Evolutionary conservation across 2,329 filamentous ascomycete genomes (phyloP).

Genomic region (Colletotrichum neosansevieriae): DNA sequence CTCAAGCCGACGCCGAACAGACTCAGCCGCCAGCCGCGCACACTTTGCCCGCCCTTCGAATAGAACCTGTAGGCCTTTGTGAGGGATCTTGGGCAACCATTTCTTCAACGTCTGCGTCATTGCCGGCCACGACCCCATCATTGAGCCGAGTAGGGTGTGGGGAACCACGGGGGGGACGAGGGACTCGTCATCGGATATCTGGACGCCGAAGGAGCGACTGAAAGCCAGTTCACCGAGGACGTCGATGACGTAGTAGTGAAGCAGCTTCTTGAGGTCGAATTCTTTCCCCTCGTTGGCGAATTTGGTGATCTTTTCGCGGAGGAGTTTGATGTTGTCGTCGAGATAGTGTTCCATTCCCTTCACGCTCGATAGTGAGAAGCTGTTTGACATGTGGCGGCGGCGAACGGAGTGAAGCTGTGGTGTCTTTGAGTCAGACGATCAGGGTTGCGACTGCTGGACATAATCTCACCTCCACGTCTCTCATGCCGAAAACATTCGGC

Average conservation of each 20-base stretch:
- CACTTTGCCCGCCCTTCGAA: constrained; percentile 44
- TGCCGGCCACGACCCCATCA: constrained; percentile 46
- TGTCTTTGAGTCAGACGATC: accelerated
- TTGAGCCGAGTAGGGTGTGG: constrained; percentile 48
- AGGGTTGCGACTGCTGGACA: accelerated
- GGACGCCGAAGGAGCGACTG: constrained; percentile 48
- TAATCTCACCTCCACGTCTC: constrained; percentile 5
- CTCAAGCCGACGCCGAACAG: constrained; percentile 39
- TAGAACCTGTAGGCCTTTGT: constrained; percentile 41
- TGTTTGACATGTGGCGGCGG: constrained; percentile 28
- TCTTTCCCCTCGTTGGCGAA: constrained; percentile 29
- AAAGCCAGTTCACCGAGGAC: constrained; percentile 49
- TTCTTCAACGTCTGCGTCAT: constrained; percentile 45
- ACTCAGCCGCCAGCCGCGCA: constrained; percentile 40
- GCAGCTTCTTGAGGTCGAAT: constrained; percentile 48
- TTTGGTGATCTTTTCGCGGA: constrained; percentile 43
- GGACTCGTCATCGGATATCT: constrained; percentile 45
- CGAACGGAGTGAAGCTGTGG: constrained; percentile 12
- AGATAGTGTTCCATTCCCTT: constrained; percentile 52
- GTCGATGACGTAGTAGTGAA: constrained; percentile 46
- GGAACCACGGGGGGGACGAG: constrained; percentile 49
- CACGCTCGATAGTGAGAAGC: constrained; percentile 40
- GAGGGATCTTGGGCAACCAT: constrained; percentile 44
- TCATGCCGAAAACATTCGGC: constrained; percentile 26
- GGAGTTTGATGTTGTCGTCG: constrained; percentile 47